Percentiles rank a stretch among this genome's conserved stretches.
These are phyloP conservation scores for Pyropia haitanensis DNA, from an alignment of 23 red algal genomes.

Conservation along the genomic window DNA sequence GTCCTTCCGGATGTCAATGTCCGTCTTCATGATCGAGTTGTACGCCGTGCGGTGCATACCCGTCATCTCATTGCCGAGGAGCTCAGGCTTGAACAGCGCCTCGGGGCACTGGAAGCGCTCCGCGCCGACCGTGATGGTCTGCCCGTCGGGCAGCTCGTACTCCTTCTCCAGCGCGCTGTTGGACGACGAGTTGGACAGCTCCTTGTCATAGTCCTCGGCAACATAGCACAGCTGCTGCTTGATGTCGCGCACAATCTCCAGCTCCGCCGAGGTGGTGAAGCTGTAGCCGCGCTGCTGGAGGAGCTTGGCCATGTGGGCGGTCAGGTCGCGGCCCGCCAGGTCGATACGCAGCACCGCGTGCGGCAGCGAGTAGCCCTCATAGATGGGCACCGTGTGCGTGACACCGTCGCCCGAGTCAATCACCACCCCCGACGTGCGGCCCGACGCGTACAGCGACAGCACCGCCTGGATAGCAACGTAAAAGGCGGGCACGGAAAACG, in stretches of 20 bases:
- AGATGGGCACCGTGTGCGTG: conserved; percentile 99
- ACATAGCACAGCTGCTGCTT: conserved; percentile 95
- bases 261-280: conserved; percentile 97
- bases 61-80: conserved; percentile 71
- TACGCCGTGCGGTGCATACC: conserved; percentile 88
- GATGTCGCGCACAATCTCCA: conserved; percentile 99
- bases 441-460: conserved; percentile 95
- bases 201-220: conserved; percentile 90
- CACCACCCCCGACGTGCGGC: conserved; percentile 90
- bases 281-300: conserved; percentile 84
- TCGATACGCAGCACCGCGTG: conserved; percentile 94
- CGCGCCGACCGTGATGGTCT: conserved; percentile 82
- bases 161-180: conserved; percentile 89
- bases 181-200: conserved; percentile 40
- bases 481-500: conserved; percentile 93
- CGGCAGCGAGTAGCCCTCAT: conserved; percentile 96
- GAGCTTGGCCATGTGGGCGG: conserved; percentile 80
- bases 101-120: conserved; percentile 98
- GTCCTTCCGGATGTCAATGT: conserved; percentile 99
- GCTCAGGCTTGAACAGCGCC: conserved; percentile 91
- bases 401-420: conserved; percentile 98
- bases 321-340: conserved; percentile 91
- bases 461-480: conserved; percentile 99
- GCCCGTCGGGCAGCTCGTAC: conserved; percentile 98
- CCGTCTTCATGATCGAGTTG: conserved; percentile 91